These are phyloP conservation scores for Cladobotryum mycophilum DNA, from an alignment of 2,329 filamentous ascomycete genomes.

Conservation along the genomic window DNA sequence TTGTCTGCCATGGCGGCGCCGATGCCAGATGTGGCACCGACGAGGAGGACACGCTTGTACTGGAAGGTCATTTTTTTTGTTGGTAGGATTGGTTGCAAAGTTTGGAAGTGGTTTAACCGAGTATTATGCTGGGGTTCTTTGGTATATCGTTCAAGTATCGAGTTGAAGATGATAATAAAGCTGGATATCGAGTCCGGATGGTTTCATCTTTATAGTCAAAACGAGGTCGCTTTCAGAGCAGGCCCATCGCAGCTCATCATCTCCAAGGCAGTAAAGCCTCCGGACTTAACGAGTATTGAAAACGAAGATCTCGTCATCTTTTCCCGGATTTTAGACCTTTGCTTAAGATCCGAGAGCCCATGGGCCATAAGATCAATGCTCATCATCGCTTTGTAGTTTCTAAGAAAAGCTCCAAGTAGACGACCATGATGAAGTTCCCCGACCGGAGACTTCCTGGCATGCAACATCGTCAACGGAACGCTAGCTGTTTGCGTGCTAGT, in stretches of 20 bases:
- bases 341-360: too few species aligned
- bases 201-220: background rate
- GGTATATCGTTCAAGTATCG: too few species aligned
- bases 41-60: constrained; percentile 49
- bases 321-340: too few species aligned
- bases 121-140: background rate
- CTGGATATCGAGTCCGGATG: background rate
- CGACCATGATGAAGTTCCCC: background rate
- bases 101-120: background rate
- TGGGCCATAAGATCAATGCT: background rate
- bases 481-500: background rate
- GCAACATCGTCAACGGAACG: background rate
- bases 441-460: too few species aligned
- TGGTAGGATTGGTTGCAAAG: background rate
- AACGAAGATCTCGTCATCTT: too few species aligned
- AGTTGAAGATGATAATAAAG: background rate
- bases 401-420: too few species aligned
- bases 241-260: too few species aligned
- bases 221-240: background rate
- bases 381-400: too few species aligned
- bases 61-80: constrained; percentile 40
- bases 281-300: too few species aligned
- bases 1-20: constrained; percentile 25
- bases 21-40: constrained; percentile 25
- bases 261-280: too few species aligned